A percentile compares a stretch with the other conserved stretches of the same genome.
phyloP scores from a whole-genome alignment of 768 basidiomycete species.

The Hygrophorus pudorinus region DNA sequence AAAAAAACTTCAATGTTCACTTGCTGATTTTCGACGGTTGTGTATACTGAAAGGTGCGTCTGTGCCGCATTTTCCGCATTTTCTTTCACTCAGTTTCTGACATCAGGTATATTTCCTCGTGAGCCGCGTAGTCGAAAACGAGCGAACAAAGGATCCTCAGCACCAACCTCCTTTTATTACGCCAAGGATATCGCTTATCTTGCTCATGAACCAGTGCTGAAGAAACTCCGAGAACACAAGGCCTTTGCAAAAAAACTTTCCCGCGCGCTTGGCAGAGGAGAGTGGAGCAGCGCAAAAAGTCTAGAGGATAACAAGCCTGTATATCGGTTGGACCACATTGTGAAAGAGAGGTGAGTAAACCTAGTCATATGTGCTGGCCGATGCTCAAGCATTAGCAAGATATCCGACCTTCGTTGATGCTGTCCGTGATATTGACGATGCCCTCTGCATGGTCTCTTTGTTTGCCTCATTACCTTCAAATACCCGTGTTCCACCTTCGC shows the following conservation, averaged over 20 bases:
- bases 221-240: constrained; percentile 93
- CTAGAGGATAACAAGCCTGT: constrained; percentile 89
- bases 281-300: constrained; percentile 93
- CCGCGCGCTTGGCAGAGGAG: constrained; percentile 83
- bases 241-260: constrained; percentile 96
- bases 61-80: constrained; percentile 2
- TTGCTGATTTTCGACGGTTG: constrained; percentile 91
- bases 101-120: constrained; percentile 91
- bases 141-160: constrained; percentile 96
- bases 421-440: constrained; percentile 93
- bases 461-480: constrained; percentile 90
- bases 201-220: constrained; percentile 90
- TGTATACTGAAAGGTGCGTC: constrained; percentile 92
- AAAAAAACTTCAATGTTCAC: constrained; percentile 92
- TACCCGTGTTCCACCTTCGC: constrained; percentile 65
- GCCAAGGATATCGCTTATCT: constrained; percentile 96
- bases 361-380: constrained; percentile 1
- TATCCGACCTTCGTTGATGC: constrained; percentile 98
- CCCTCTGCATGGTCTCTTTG: constrained; percentile 87
- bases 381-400: constrained; percentile 29
- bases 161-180: constrained; percentile 97
- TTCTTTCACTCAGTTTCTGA: constrained; percentile 1
- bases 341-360: constrained; percentile 80
- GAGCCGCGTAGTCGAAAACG: constrained; percentile 87
- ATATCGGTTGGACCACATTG: constrained; percentile 88